Base-by-base conservation (phyloP, 768 basidiomycete species). In the Pleurotus platypus region DNA sequence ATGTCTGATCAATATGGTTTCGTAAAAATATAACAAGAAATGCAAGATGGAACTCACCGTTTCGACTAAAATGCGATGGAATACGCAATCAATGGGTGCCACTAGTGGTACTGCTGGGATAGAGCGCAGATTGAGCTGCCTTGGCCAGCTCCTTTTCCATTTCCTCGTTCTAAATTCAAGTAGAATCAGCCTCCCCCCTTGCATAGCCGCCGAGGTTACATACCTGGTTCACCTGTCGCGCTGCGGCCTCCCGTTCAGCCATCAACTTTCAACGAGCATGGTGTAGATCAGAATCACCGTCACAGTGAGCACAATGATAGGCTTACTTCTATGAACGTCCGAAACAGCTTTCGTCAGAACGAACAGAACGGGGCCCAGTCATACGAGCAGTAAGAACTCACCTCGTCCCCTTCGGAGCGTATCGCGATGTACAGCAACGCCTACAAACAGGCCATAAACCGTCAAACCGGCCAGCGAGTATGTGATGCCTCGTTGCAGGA, bases 351-450 rank as follows among this genome's bases (percentile, higher is more conserved):
- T 35, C 11, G 30, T 35, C 30, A 35, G 30, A 35, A 35, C 30
- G 9, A 26, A 26, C 24, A 24, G 24, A 24, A 35, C 30, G 30
- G 30, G 11, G 30, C 24, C 24, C 24, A 45, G 20, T 3, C 13
- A 12, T 15, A 13, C 6, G 20, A 50, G 22, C 18, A n/a, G 2
- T 43, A 39, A 18, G 47, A 15, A 2, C 80, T 57, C 67, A 84
- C 85, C 84, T 81, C 76, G 74, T 55, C 82, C 82, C 54, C 77
- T 72, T 49, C 73, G 72, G 59, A 86, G 67, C 3, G 82, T 83
- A 48, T 84, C 77, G 20, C 70, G 72, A 65, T 87, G 85, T 3
- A 83, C 75, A 22, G 73, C 64, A 38, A 80, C 74, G 18, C 82
- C 80, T 64, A 81, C 75, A 22, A 70, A 77, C n/a, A 83, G 66